phyloP scores from a whole-genome alignment of 345 rosid genomes.

The Eucalyptus caleyi region DNA sequence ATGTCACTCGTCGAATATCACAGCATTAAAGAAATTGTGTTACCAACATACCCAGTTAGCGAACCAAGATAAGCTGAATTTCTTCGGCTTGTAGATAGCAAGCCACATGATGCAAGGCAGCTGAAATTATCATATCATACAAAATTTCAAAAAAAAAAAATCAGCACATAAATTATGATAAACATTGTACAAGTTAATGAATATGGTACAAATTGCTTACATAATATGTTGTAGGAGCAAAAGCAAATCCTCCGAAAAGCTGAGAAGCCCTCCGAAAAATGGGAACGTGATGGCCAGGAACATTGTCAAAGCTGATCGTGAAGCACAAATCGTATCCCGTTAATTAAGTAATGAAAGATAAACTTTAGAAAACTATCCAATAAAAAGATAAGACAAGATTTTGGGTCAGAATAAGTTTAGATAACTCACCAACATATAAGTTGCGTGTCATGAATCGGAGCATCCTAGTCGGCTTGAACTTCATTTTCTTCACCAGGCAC shows the following conservation, averaged over 20 bases:
- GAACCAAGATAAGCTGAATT: constrained; percentile 51
- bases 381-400: neutral
- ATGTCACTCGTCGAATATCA: neutral
- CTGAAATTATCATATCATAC: constrained; percentile 3
- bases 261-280: constrained; percentile 61
- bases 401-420: neutral
- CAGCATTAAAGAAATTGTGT: neutral
- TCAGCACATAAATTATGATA: neutral
- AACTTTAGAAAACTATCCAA: neutral
- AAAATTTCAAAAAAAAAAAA: neutral
- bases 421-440: constrained; percentile 40
- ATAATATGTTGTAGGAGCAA: constrained; percentile 62
- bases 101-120: constrained; percentile 85
- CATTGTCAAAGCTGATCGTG: constrained; percentile 38
- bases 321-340: neutral
- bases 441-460: constrained; percentile 46
- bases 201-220: constrained; percentile 6
- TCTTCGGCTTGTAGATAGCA: constrained; percentile 46
- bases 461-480: constrained; percentile 24
- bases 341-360: neutral
- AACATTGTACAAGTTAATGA: neutral
- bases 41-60: constrained; percentile 40
- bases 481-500: constrained; percentile 26
- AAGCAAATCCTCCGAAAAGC: constrained; percentile 82
- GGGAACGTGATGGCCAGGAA: constrained; percentile 45